Conservation (phyloP, 768 basidiomycete genomes). For the Coprinellus micaceus region DNA sequence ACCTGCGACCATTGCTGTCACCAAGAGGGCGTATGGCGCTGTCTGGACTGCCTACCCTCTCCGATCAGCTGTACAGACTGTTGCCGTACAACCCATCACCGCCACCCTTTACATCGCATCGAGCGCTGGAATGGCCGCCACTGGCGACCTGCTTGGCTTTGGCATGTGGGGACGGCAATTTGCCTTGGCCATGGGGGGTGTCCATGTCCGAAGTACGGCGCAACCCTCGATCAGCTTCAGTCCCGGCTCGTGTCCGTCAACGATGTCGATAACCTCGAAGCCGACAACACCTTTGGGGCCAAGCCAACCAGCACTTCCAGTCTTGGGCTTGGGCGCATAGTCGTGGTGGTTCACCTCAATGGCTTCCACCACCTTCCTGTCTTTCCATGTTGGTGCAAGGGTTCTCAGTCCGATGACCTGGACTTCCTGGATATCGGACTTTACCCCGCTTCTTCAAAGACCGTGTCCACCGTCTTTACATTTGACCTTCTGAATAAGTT, state of each 20-base stretch:
- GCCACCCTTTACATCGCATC: neutral
- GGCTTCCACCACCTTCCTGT: neutral
- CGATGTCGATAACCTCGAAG: neutral
- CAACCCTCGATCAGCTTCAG: neutral
- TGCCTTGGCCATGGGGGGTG: neutral
- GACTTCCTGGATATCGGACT: neutral
- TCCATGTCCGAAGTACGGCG: neutral
- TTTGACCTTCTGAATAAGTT: slow-evolving; percentile 21
- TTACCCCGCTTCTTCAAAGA: neutral
- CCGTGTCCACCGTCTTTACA: slow-evolving; percentile 13
- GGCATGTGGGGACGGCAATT: neutral
- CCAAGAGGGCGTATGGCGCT: neutral
- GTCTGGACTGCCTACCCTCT: neutral
- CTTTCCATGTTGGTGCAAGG: neutral
- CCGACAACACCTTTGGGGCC: neutral
- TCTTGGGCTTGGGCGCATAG: neutral
- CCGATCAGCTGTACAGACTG: neutral
- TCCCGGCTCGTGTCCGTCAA: neutral
- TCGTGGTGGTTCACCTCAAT: neutral
- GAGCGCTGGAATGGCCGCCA: neutral
- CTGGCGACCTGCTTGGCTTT: neutral
- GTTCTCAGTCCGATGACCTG: neutral
- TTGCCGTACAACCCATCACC: neutral
- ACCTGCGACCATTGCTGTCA: too few species aligned
- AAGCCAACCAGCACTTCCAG: neutral